Percentiles rank a stretch among this genome's conserved stretches.
Conservation (phyloP, 2,329 filamentous ascomycete species). For the Verticillium nonalfalfae region DNA sequence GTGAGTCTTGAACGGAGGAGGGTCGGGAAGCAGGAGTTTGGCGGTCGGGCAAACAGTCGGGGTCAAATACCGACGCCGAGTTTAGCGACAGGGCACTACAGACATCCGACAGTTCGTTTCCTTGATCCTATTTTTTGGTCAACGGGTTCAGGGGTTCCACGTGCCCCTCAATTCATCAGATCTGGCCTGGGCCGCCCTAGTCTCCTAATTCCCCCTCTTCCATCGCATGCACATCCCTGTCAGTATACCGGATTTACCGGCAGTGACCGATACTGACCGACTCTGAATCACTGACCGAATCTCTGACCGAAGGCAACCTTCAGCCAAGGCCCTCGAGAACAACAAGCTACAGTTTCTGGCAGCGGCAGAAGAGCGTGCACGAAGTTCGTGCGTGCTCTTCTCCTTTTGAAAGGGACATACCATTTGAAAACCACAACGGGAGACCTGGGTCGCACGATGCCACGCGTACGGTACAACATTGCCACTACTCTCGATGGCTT, state of each 20-base stretch:
- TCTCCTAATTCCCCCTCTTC: neutral
- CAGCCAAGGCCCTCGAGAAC: neutral
- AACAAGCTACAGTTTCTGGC: no score
- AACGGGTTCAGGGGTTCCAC: neutral
- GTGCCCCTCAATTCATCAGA: neutral
- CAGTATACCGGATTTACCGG: neutral
- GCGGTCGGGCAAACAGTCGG: neutral
- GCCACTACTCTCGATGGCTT: constrained; percentile 27
- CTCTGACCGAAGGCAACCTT: neutral
- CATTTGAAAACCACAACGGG: neutral
- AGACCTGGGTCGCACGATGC: neutral
- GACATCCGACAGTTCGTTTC: neutral
- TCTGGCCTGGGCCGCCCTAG: neutral
- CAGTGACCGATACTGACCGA: neutral
- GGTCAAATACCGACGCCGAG: neutral
- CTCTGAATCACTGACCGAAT: neutral
- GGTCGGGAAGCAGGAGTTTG: neutral
- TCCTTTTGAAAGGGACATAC: no score
- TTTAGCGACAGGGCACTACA: neutral
- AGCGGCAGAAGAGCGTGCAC: no score
- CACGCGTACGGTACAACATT: constrained; percentile 22
- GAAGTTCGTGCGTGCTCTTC: no score
- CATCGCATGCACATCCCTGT: neutral
- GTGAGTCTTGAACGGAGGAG: neutral
- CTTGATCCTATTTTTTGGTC: neutral